Percentiles rank a stretch among this genome's conserved stretches.
Conservation (phyloP, 139 green algal species). For the Nannochloris sp. region DNA sequence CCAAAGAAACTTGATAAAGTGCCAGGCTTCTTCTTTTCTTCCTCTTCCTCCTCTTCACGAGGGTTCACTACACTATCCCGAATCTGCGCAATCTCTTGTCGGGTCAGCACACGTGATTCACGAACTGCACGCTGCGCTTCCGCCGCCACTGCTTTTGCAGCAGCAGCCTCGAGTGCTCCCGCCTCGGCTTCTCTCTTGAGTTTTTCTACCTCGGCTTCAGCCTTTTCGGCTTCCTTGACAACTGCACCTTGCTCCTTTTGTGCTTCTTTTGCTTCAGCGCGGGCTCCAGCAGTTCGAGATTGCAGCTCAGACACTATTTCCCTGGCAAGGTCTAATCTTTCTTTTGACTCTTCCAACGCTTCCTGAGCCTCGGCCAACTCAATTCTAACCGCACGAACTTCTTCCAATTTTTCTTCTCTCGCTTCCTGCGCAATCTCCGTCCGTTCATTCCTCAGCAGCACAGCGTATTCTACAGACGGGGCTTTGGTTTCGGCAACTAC, state of each 20-base stretch:
- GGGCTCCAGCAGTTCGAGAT: conserved; percentile 7
- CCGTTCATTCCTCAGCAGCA: conserved; percentile 29
- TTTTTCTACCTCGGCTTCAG: conserved; percentile 23
- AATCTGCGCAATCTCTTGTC: conserved; percentile 25
- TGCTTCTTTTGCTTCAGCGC: not conserved
- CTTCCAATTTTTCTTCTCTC: conserved; percentile 13
- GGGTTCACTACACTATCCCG: conserved; percentile 10
- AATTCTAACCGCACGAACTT: conserved; percentile 3
- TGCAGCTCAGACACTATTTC: conserved; percentile 1
- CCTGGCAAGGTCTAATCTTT: conserved; percentile 22
- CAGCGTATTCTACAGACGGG: conserved; percentile 23
- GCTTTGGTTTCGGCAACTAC: conserved; percentile 67
- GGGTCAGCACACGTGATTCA: conserved; percentile 20
- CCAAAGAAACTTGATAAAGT: conserved; percentile 1
- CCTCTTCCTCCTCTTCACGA: not conserved
- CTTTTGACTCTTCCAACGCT: conserved; percentile 15
- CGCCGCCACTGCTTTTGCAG: conserved; percentile 43
- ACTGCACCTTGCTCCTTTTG: conserved; percentile 14
- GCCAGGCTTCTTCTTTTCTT: not conserved
- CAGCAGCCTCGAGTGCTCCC: conserved; percentile 17
- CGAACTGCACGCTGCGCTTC: conserved; percentile 32
- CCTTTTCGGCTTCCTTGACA: conserved; percentile 30
- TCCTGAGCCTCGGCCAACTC: conserved; percentile 14
- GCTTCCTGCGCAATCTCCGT: conserved; percentile 5
- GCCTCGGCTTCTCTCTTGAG: conserved; percentile 18